Evolutionary conservation across 176 grass and related monocot species (phyloP).

Genomic region (Zoysia japonica): DNA sequence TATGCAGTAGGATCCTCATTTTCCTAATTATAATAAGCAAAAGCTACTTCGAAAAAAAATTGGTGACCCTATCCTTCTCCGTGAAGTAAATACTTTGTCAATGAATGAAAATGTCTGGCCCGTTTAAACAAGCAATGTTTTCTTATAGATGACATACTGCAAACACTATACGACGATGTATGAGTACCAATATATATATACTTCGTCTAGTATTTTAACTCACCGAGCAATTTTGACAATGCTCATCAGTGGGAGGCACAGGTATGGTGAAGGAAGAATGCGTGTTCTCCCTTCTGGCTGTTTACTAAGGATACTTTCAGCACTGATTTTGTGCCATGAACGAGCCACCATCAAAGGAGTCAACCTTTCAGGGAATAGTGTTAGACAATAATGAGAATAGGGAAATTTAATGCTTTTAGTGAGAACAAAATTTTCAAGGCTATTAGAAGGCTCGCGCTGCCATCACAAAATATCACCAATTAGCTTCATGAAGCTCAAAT

Average conservation of each 20-base stretch:
- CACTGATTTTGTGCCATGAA: conserved; percentile 84
- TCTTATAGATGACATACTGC: background rate
- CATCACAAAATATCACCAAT: background rate
- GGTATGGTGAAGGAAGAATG: conserved; percentile 76
- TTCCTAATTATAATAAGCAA: background rate
- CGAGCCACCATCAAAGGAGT: conserved; percentile 92
- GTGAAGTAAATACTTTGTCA: background rate
- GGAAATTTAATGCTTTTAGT: background rate
- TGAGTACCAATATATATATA: conserved; percentile 18
- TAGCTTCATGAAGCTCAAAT: conserved; percentile 6
- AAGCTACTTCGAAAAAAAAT: background rate
- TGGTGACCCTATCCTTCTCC: background rate
- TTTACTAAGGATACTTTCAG: conserved; percentile 76
- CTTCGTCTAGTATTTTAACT: conserved; percentile 30
- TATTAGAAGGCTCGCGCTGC: conserved; percentile 4
- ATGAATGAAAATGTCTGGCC: conserved; percentile 2
- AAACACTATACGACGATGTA: background rate
- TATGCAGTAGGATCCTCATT: background rate
- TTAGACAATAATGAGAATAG: conserved; percentile 23
- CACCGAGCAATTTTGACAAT: conserved; percentile 94
- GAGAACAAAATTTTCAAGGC: background rate
- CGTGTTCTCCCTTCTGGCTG: conserved; percentile 50
- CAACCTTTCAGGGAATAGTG: conserved; percentile 55
- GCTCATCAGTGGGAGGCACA: conserved; percentile 92
- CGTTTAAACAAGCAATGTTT: conserved; percentile 3